Percentiles rank a stretch among this genome's conserved stretches.
These are phyloP conservation scores for Citrus maxima DNA, from an alignment of 345 rosid species.

Conservation along the genomic window DNA sequence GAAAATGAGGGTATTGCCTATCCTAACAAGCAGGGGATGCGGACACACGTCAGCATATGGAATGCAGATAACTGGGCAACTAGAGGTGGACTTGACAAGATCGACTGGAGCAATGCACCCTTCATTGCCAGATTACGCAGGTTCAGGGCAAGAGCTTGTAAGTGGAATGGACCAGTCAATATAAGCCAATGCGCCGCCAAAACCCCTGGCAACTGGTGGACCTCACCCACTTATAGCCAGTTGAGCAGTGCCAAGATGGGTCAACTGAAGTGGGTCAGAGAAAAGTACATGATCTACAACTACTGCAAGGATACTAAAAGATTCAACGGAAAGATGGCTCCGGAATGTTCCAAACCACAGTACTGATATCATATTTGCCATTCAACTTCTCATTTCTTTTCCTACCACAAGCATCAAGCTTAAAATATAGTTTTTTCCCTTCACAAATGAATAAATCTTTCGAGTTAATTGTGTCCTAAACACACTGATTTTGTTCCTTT, in stretches of 20 bases:
- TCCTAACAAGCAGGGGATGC: conserved; percentile 78
- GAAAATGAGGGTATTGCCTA: conserved; percentile 51
- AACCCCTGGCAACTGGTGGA: conserved; percentile 58
- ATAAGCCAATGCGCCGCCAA: conserved; percentile 37
- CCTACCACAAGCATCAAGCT: background rate
- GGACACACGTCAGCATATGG: conserved; percentile 64
- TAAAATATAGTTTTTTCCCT: background rate
- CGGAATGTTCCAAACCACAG: conserved; percentile 60
- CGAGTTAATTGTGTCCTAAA: background rate
- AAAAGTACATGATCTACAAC: conserved; percentile 60
- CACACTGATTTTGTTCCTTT: background rate
- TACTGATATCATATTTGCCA: conserved; percentile 30
- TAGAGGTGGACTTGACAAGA: conserved; percentile 65
- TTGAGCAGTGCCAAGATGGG: conserved; percentile 35
- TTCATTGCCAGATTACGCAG: conserved; percentile 44
- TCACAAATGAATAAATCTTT: background rate
- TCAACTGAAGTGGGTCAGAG: conserved; percentile 49
- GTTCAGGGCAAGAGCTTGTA: conserved; percentile 60
- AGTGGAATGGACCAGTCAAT: conserved; percentile 56
- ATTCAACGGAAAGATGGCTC: conserved; percentile 60
- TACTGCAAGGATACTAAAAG: conserved; percentile 61
- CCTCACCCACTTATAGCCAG: conserved; percentile 41
- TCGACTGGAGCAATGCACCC: conserved; percentile 55
- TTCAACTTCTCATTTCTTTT: conserved; percentile 3
- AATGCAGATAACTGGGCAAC: conserved; percentile 80